Evolutionary conservation across 306 rosid genomes (phyloP).

Genomic region (Arachis stenosperma): DNA sequence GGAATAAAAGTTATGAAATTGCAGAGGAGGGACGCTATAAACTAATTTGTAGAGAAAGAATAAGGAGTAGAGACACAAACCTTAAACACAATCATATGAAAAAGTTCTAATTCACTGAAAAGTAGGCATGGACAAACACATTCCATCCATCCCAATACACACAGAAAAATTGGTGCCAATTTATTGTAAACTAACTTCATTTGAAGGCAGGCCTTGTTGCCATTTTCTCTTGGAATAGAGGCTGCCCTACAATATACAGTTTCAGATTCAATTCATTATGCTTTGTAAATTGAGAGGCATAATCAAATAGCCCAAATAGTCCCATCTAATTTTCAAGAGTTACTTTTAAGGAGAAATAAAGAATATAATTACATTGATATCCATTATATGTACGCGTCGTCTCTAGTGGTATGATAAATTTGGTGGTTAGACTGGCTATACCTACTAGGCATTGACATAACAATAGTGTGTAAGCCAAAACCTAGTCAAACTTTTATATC

Average conservation of each 20-base stretch:
- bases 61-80: conserved; percentile 42
- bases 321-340: too few species aligned
- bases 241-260: conserved; percentile 66
- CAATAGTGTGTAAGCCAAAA: too few species aligned
- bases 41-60: too few species aligned
- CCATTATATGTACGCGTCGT: too few species aligned
- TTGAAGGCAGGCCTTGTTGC: conserved; percentile 55
- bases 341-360: too few species aligned
- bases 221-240: conserved; percentile 66
- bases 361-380: too few species aligned
- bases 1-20: conserved; percentile 19
- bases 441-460: too few species aligned
- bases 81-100: conserved; percentile 65
- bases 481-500: too few species aligned
- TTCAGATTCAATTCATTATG: conserved; percentile 5
- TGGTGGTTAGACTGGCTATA: too few species aligned
- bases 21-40: conserved; percentile 4
- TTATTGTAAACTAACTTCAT: conserved; percentile 71
- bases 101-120: conserved; percentile 58
- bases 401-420: too few species aligned
- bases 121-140: conserved; percentile 61
- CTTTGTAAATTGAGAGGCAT: too few species aligned
- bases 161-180: conserved; percentile 62
- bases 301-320: too few species aligned
- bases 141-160: conserved; percentile 68